These are phyloP conservation scores for Backusella liffmaniae DNA, from an alignment of 192 early-diverging fungal species.

Conservation along the genomic window DNA sequence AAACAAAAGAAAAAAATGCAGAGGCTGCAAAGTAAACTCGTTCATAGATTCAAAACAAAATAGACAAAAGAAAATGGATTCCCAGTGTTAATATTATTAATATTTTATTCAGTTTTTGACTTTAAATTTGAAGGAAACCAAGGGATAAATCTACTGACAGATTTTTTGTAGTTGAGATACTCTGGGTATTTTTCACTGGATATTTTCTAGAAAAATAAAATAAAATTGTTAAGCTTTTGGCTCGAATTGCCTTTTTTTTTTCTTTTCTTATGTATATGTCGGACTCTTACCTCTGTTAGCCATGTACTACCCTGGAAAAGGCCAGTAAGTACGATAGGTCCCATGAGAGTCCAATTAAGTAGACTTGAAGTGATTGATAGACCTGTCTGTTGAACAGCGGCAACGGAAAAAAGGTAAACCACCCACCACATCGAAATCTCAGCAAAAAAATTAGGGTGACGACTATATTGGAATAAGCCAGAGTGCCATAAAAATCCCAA, in stretches of 20 bases:
- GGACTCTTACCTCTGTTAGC: slow-evolving; percentile 50
- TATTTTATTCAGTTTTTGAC: background rate
- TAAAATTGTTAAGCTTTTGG: slow-evolving; percentile 1
- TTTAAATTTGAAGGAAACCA: slow-evolving; percentile 25
- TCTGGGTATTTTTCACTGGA: slow-evolving; percentile 70
- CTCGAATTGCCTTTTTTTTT: background rate
- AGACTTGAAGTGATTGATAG: background rate
- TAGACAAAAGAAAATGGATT: background rate
- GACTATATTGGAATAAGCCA: slow-evolving; percentile 70
- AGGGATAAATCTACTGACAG: slow-evolving; percentile 60
- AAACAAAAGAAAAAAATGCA: background rate
- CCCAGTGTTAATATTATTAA: background rate
- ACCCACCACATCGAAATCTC: slow-evolving; percentile 72
- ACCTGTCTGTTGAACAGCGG: slow-evolving; percentile 27
- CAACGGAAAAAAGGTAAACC: slow-evolving; percentile 58
- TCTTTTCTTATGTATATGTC: background rate
- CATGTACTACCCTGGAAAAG: slow-evolving; percentile 67
- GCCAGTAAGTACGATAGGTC: slow-evolving; percentile 50
- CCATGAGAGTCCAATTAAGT: slow-evolving; percentile 51
- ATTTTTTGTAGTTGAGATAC: slow-evolving; percentile 66
- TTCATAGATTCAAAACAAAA: background rate
- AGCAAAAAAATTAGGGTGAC: slow-evolving; percentile 87
- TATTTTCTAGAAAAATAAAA: slow-evolving; percentile 38
- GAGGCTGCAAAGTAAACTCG: too few relatives aligned
- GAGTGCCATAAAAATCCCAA: slow-evolving; percentile 66